Base-by-base conservation (phyloP, 2,329 filamentous ascomycete genomes). In the Colletotrichum tropicicola region DNA sequence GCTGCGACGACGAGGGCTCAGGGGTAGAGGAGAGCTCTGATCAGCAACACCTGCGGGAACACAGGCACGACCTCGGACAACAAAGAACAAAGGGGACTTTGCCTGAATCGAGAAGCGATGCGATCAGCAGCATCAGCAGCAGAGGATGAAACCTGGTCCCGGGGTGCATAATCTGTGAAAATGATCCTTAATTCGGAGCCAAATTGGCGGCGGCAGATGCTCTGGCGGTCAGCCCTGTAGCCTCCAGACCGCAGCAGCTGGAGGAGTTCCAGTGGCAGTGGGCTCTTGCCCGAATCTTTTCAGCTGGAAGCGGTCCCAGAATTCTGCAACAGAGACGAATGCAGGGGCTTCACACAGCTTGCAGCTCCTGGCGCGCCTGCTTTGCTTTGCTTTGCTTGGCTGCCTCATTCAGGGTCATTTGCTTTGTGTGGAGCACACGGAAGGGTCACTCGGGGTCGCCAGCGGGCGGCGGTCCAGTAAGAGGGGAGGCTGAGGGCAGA, bases 301-400 rank as follows among this genome's bases (percentile, higher is more conserved):
- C 43, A 55, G 57, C 35, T 51, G 62, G 32, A 21, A 45, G 44
- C 32, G 32, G 48, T 49, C 44, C 62, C 62, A 65, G 52, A 47
- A 39, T 65, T 65, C 62, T 65, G 62, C 62, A 61, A 65, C 62
- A 65, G 48, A 61, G 49, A 45, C 62, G 58, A 65, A 65, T 65
- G 62, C 62, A 65, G 62, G 62, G 62, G 62, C 23, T 27, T 60
- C 62, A 45, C 44, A 45, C 58, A 56, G 52, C 41, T 23, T 23
- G 28, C 27, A 45, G 51, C 39, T 37, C 27, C 28, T 44, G 43
- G 25, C 9, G 23, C 10, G 7, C 39, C 19, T 3, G 19, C 39
- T 52, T 30, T 35, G 48, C 43, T 28, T 58, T 35, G 10, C 28
- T 28, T 51, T 61, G 57, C 57, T 65, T 65, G 62, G 62, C 57